Evolutionary conservation across 306 rosid genomes (phyloP).

Genomic region (Castanopsis chinensis): DNA sequence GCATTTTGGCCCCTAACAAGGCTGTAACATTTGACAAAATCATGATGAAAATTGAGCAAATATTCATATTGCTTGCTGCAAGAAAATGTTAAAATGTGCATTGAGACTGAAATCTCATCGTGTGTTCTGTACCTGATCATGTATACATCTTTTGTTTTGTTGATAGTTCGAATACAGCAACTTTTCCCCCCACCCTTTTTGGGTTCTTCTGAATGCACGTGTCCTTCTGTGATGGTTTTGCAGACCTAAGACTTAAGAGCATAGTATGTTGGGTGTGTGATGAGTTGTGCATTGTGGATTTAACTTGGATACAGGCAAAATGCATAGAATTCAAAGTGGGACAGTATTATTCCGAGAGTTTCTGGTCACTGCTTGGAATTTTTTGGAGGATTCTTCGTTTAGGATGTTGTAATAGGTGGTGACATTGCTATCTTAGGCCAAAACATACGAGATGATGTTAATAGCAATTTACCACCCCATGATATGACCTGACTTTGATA

Average conservation of each 20-base stretch:
- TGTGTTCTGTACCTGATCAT: not conserved
- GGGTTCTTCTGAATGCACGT: not conserved
- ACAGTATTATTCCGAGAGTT: no score
- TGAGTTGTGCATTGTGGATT: not conserved
- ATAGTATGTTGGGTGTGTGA: not conserved
- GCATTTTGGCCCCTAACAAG: conserved; percentile 8
- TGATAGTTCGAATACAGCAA: not conserved
- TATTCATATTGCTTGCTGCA: not conserved
- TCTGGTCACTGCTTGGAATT: not conserved
- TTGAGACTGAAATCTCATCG: not conserved
- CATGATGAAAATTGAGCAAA: not conserved
- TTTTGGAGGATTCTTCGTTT: not conserved
- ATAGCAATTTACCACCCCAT: no score
- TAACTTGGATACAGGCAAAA: no score
- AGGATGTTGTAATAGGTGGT: no score
- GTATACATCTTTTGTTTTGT: not conserved
- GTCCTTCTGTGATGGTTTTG: not conserved
- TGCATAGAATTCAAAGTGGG: no score
- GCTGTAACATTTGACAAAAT: conserved; percentile 11
- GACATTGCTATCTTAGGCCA: no score
- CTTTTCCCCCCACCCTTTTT: not conserved
- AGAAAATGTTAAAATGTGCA: not conserved
- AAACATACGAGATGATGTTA: no score
- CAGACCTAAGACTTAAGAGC: not conserved
- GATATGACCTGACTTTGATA: no score